Base-by-base conservation (phyloP, 2,329 filamentous ascomycete genomes). In the Arthroderma uncinatum region DNA sequence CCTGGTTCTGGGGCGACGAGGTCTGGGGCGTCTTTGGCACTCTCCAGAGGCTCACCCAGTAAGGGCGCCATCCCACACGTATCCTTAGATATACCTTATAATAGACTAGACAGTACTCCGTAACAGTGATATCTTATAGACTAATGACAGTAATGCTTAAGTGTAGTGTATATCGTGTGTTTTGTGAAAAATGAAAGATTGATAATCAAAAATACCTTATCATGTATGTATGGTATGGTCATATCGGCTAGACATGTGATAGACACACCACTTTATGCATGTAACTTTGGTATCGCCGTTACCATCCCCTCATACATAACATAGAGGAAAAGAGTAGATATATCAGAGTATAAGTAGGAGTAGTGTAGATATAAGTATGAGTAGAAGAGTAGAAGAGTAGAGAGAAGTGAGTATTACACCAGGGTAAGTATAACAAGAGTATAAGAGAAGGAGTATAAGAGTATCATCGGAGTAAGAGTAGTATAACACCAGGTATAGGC, bases 1-100 rank as follows among this genome's bases (percentile, higher is more conserved):
- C 79, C 81, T 67, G 92, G 92, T 69, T 97, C 91, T 40, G 93
- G 92, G 19, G 93, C 93, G 62, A 97, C 87, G 56, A 98, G 86
- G 62, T 89, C 80, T 1, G 92, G 90, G 54, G 87, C 85, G 57
- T 82, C 78, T 71, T 90, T 90, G 28, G 28, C 28, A 30, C 4
- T 7, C 28, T 7, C 28, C 28, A 30, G 7, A 30, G 85, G 80
- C 65, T 85, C 83, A 74, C 94, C 86, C 47, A 95, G 76, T 23
- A 86, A 89, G 16, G 89, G 89, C 56, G 89, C 85, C 89, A 95
- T 95, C 25, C 5, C 16, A 30, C 28, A 30, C 28, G n/a, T n/a
- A n/a, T n/a, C n/a, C n/a, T n/a, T 37, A 37, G 9, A 37, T 37
- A n/a, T 34, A 5, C 12, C 28, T 7, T 30, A 30, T 30, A 3